Percentiles rank a stretch among this genome's conserved stretches.
Evolutionary conservation across 164 flowering plant genomes (phyloP).

Genomic region (Platanus orientalis): DNA sequence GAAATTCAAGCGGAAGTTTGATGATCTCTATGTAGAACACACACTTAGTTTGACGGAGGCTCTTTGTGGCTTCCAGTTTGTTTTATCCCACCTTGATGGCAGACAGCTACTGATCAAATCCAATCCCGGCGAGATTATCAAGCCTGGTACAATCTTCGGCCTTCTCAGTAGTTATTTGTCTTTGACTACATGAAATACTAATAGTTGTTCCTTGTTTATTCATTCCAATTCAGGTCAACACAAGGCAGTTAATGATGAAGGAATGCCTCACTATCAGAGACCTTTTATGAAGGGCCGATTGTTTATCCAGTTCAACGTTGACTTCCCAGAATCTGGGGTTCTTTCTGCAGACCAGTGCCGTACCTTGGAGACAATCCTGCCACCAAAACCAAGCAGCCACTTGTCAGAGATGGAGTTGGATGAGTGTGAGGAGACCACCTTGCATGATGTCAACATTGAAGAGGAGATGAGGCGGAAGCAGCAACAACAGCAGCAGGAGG

Average conservation of each 20-base stretch:
- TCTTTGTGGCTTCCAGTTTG: conserved; percentile 57
- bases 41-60: conserved; percentile 47
- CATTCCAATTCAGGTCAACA: conserved; percentile 31
- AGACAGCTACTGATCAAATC: conserved; percentile 53
- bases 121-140: conserved; percentile 48
- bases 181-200: background rate
- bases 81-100: conserved; percentile 48
- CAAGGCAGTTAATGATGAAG: conserved; percentile 70
- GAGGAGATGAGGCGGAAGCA: conserved; percentile 53
- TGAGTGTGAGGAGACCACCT: conserved; percentile 59
- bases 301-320: conserved; percentile 52
- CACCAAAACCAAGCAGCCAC: conserved; percentile 24
- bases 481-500: conserved; percentile 44
- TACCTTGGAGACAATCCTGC: conserved; percentile 35
- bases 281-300: conserved; percentile 66
- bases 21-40: conserved; percentile 47
- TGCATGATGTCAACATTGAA: conserved; percentile 61
- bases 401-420: conserved; percentile 50
- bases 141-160: conserved; percentile 35
- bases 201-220: too few species aligned
- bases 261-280: conserved; percentile 59
- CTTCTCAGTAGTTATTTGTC: background rate
- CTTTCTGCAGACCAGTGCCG: conserved; percentile 44
- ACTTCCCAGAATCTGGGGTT: conserved; percentile 52
- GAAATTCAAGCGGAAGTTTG: conserved; percentile 42